phyloP scores from a whole-genome alignment of 768 basidiomycete species.

The Mycena kentingensis region DNA sequence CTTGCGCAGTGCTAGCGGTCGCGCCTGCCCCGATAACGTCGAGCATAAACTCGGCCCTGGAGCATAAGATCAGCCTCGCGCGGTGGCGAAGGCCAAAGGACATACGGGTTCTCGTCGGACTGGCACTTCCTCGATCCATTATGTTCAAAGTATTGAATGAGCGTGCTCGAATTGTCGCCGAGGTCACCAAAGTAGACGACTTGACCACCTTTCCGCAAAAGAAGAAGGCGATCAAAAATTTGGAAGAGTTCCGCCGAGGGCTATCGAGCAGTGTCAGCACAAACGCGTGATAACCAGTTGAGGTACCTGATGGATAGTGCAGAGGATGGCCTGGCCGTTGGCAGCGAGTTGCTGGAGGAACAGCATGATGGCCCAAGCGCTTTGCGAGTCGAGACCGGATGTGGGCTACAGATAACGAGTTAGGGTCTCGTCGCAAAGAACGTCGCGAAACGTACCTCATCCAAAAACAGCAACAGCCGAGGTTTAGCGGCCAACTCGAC shows the following conservation, averaged over 20 bases:
- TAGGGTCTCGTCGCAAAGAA: slow-evolving; percentile 25
- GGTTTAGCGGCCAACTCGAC: slow-evolving; percentile 21
- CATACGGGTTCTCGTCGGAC: slow-evolving; percentile 72
- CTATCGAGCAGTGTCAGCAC: slow-evolving; percentile 34
- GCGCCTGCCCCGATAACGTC: slow-evolving; percentile 77
- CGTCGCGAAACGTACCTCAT: slow-evolving; percentile 15
- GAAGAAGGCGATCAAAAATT: slow-evolving; percentile 75
- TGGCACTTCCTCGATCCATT: slow-evolving; percentile 68
- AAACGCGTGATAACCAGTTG: background rate
- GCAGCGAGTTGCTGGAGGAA: slow-evolving; percentile 78
- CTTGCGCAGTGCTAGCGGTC: slow-evolving; percentile 50
- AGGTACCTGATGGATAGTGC: slow-evolving; percentile 63
- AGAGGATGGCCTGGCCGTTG: slow-evolving; percentile 86
- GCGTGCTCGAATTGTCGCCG: slow-evolving; percentile 57
- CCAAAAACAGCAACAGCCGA: slow-evolving; percentile 20
- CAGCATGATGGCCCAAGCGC: slow-evolving; percentile 78
- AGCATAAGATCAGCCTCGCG: background rate
- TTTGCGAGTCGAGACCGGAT: slow-evolving; percentile 84
- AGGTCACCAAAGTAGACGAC: slow-evolving; percentile 76
- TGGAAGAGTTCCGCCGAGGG: slow-evolving; percentile 87
- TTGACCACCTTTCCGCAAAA: slow-evolving; percentile 77
- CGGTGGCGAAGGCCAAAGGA: background rate
- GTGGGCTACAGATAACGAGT: slow-evolving; percentile 60
- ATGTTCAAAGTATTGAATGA: slow-evolving; percentile 77
- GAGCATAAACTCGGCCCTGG: slow-evolving; percentile 64